phyloP scores from a whole-genome alignment of 2,329 filamentous ascomycete species.

The Fusarium sp. region DNA sequence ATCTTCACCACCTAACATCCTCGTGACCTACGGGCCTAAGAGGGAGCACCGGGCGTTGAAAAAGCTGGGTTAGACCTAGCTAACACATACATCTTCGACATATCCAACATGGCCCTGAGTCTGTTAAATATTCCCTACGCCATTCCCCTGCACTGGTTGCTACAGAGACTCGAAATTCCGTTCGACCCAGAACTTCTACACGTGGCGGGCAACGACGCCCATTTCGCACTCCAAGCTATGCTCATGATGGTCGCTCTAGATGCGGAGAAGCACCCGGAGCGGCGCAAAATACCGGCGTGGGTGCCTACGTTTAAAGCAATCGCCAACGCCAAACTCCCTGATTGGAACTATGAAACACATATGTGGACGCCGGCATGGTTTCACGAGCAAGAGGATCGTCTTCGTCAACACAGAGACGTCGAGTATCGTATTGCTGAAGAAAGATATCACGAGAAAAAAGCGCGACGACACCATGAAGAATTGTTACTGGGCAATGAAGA shows the following conservation, averaged over 20 bases:
- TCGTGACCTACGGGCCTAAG: neutral
- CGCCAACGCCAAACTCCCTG: constrained; percentile 7
- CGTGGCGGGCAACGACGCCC: constrained; percentile 49
- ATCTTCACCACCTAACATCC: neutral
- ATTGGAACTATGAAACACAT: no score
- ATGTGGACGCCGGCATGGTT: no score
- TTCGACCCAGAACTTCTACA: constrained; percentile 11
- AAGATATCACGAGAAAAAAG: no score
- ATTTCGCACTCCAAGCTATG: constrained; percentile 46
- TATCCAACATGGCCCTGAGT: no score
- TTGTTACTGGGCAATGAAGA: no score
- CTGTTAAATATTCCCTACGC: neutral
- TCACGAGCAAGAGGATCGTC: no score
- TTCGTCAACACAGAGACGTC: no score
- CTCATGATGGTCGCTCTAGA: constrained; percentile 55
- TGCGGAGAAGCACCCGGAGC: constrained; percentile 29
- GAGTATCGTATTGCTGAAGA: no score
- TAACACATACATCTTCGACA: neutral
- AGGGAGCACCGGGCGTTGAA: neutral
- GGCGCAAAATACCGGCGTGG: constrained; percentile 1
- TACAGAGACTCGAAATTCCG: constrained; percentile 1
- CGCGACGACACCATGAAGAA: no score
- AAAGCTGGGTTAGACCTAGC: neutral
- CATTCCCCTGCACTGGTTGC: neutral
- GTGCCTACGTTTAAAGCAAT: constrained; percentile 9